phyloP scores from a whole-genome alignment of 2,329 filamentous ascomycete species.

The Pleoardoris graminearum region DNA sequence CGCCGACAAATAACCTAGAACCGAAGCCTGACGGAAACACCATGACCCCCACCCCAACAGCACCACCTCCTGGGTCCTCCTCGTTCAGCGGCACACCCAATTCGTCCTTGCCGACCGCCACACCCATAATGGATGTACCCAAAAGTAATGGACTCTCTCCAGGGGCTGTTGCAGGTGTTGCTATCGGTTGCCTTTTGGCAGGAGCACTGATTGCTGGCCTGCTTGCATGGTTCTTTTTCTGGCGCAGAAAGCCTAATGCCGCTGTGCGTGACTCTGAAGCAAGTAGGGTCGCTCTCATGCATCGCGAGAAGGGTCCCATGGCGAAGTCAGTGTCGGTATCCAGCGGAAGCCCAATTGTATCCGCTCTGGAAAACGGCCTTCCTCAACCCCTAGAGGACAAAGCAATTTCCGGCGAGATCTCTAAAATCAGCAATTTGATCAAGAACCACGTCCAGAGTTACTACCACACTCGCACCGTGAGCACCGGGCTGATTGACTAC shows the following conservation, averaged over 20 bases:
- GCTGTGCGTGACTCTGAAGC: conserved; percentile 17
- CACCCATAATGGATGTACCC: too few relatives aligned
- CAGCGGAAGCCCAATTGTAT: conserved; percentile 12
- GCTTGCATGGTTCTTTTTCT: conserved; percentile 26
- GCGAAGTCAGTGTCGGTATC: conserved; percentile 16
- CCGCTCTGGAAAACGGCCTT: conserved; percentile 19
- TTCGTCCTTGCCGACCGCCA: too few relatives aligned
- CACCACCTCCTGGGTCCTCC: too few relatives aligned
- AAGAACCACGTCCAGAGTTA: conserved; percentile 46
- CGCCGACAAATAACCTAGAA: too few relatives aligned
- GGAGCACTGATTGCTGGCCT: conserved; percentile 33
- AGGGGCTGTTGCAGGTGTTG: conserved; percentile 41
- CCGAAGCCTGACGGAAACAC: too few relatives aligned
- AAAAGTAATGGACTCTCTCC: conserved; percentile 12
- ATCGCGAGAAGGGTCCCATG: conserved; percentile 23
- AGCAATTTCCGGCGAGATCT: conserved; percentile 35
- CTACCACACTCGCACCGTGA: conserved; percentile 32
- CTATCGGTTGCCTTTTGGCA: conserved; percentile 40
- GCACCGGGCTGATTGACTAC: conserved; percentile 24
- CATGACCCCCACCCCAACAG: too few relatives aligned
- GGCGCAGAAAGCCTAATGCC: conserved; percentile 14
- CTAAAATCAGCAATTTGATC: conserved; percentile 38
- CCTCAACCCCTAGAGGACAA: conserved; percentile 42
- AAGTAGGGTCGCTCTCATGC: conserved; percentile 17
- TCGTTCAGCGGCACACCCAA: too few relatives aligned